Evolutionary conservation across 768 basidiomycete species (phyloP).

Genomic region (Suillus tomentosus): DNA sequence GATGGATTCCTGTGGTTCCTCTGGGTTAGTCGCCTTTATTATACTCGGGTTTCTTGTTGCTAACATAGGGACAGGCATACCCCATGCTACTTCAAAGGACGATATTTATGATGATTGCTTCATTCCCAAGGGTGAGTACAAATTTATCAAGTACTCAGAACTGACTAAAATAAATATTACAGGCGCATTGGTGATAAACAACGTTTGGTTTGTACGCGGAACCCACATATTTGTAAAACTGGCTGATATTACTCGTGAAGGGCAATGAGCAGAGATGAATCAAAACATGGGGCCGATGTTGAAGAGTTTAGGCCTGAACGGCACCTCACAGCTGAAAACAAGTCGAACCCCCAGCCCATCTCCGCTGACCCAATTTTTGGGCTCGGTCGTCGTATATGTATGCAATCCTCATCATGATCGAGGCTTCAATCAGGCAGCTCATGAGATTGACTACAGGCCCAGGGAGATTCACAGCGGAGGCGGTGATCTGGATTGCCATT

Average conservation of each 20-base stretch:
- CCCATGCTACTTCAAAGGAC: slow-evolving; percentile 26
- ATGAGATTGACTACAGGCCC: slow-evolving; percentile 16
- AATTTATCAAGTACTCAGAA: neutral
- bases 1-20: slow-evolving; percentile 30
- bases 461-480: slow-evolving; percentile 27
- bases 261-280: slow-evolving; percentile 29
- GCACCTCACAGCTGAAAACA: slow-evolving; percentile 18
- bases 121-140: slow-evolving; percentile 41
- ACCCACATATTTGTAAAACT: neutral
- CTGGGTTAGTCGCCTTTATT: slow-evolving; percentile 19
- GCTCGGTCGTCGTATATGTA: slow-evolving; percentile 28
- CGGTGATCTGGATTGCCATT: slow-evolving; percentile 23
- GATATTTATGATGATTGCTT: slow-evolving; percentile 35
- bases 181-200: slow-evolving; percentile 35
- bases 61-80: slow-evolving; percentile 21
- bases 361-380: slow-evolving; percentile 28
- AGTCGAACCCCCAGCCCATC: slow-evolving; percentile 2
- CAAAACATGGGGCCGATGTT: slow-evolving; percentile 15
- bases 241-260: slow-evolving; percentile 9
- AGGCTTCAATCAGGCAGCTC: neutral
- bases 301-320: slow-evolving; percentile 32
- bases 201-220: slow-evolving; percentile 33
- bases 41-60: neutral
- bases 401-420: slow-evolving; percentile 3
- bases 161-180: neutral